Conservation (phyloP, 2,329 filamentous ascomycete genomes). For the Sporothrix pallida region DNA sequence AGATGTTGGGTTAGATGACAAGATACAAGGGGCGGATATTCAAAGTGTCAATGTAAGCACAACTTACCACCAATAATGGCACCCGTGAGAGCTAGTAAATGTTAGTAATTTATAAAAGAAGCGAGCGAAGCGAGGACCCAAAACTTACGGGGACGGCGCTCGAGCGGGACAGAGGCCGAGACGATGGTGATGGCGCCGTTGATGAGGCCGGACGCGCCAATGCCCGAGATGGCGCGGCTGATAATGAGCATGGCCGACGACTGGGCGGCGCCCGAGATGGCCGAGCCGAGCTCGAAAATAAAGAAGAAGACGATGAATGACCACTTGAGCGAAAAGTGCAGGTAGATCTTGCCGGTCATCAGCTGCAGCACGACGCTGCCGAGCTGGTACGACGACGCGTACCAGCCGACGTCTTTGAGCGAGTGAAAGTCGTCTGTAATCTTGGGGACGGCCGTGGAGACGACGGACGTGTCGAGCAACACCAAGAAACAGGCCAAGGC, state of each 20-base stretch:
- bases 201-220: slow-evolving; percentile 58
- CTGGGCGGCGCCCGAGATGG: slow-evolving; percentile 58
- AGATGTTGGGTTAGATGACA: neutral
- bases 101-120: slow-evolving; percentile 29
- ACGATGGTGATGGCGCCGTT: slow-evolving; percentile 61
- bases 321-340: slow-evolving; percentile 50
- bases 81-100: slow-evolving; percentile 37
- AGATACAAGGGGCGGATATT: too few relatives aligned
- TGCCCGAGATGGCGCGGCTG: slow-evolving; percentile 60
- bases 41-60: slow-evolving; percentile 20
- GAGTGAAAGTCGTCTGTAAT: slow-evolving; percentile 39
- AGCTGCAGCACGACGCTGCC: slow-evolving; percentile 57
- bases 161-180: slow-evolving; percentile 47
- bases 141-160: slow-evolving; percentile 47
- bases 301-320: slow-evolving; percentile 51
- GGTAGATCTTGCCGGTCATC: slow-evolving; percentile 59
- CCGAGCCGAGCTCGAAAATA: slow-evolving; percentile 61
- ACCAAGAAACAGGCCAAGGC: slow-evolving; percentile 38
- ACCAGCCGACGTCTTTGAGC: slow-evolving; percentile 38
- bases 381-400: slow-evolving; percentile 38
- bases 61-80: slow-evolving; percentile 39
- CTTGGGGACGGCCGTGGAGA: slow-evolving; percentile 38
- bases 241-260: slow-evolving; percentile 60
- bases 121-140: neutral
- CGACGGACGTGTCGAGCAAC: slow-evolving; percentile 38